Conservation (phyloP, 108 stramenopile genomes). For the Cyclostephanos invisitatus region DNA sequence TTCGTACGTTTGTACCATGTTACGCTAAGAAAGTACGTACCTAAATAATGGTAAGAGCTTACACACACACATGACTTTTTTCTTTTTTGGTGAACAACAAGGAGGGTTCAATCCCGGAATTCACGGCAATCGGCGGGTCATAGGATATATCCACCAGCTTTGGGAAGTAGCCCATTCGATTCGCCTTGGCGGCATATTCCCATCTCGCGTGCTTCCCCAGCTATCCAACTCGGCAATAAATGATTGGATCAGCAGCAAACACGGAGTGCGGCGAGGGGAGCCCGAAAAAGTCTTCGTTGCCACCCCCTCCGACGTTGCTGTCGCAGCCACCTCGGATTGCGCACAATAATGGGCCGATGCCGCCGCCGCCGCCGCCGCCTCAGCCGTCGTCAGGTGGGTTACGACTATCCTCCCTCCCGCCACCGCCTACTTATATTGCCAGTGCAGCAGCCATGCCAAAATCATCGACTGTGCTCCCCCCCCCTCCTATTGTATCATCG, state of each 20-base stretch:
- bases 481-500: slow-evolving; percentile 11
- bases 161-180: neutral
- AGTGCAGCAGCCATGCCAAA: neutral
- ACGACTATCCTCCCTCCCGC: slow-evolving; percentile 10
- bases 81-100: too few species aligned
- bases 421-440: slow-evolving; percentile 10
- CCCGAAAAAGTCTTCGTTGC: slow-evolving; percentile 18
- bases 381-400: neutral
- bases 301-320: slow-evolving; percentile 19
- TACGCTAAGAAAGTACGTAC: too few species aligned
- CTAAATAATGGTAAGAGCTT: too few species aligned
- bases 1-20: too few species aligned
- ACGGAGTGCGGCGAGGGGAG: neutral
- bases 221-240: neutral
- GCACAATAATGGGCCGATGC: neutral
- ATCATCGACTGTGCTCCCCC: slow-evolving; percentile 12
- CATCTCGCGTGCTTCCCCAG: neutral
- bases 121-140: too few species aligned
- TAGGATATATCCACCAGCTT: too few species aligned
- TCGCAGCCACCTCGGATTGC: slow-evolving; percentile 6
- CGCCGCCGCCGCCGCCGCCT: slow-evolving; percentile 7
- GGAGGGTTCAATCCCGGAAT: too few species aligned
- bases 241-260: neutral
- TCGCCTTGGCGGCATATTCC: neutral
- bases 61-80: too few species aligned